A percentile compares a stretch with the other conserved stretches of the same genome.
Conservation (phyloP, 495 filamentous ascomycete species). For the Tuber indicum region DNA sequence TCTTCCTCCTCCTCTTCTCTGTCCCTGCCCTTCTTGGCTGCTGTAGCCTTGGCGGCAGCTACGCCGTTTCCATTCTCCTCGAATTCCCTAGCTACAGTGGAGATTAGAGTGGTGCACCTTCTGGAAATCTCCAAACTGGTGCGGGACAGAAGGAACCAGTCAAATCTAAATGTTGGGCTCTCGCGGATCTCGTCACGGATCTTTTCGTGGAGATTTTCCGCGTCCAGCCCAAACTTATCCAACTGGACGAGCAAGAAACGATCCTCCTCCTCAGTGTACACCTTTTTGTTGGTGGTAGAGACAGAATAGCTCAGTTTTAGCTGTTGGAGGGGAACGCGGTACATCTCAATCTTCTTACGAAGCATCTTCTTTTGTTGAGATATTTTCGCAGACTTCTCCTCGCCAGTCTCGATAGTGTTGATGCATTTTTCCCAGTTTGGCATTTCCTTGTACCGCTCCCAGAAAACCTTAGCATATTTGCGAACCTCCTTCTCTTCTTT, state of each 20-base stretch:
- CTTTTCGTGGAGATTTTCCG: constrained; percentile 73
- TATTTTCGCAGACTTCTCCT: constrained; percentile 79
- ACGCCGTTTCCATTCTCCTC: constrained; percentile 58
- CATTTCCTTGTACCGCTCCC: constrained; percentile 84
- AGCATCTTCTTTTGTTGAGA: constrained; percentile 92
- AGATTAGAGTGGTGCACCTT: constrained; percentile 86
- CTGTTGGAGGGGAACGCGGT: constrained; percentile 92
- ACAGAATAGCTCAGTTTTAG: constrained; percentile 98
- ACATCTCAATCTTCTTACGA: constrained; percentile 87
- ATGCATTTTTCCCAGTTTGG: constrained; percentile 80
- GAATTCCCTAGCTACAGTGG: constrained; percentile 89
- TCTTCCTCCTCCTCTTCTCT: constrained; percentile 82
- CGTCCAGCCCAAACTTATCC: constrained; percentile 81
- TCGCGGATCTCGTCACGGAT: constrained; percentile 91
- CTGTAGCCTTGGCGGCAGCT: constrained; percentile 56
- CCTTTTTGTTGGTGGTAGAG: constrained; percentile 98
- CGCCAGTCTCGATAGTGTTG: constrained; percentile 79
- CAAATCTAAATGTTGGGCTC: constrained; percentile 90
- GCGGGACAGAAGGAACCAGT: constrained; percentile 96
- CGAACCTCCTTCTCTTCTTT: constrained; percentile 80
- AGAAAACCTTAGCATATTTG: constrained; percentile 88
- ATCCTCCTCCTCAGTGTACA: constrained; percentile 98
- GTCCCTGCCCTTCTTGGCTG: constrained; percentile 65
- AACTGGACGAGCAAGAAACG: constrained; percentile 91
- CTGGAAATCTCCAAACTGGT: constrained; percentile 89